Base-by-base conservation (phyloP, 169 alveolate genomes). In the Cryptosporidium sp. region DNA sequence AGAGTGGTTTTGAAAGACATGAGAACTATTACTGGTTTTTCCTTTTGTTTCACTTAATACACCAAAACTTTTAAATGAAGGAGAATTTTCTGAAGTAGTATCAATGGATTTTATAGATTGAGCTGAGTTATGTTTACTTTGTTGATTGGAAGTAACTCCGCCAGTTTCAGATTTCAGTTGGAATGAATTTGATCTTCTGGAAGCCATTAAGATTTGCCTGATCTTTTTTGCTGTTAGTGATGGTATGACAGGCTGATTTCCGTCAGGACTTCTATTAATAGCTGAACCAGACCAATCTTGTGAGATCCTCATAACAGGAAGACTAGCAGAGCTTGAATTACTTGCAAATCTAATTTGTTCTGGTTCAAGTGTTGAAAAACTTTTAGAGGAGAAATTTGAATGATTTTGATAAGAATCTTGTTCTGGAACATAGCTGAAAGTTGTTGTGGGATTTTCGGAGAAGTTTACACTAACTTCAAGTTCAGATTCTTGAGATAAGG, bases 201-300 rank as follows among this genome's bases (percentile, higher is more conserved):
- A 80, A 29, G 89, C 89, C 73, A 80, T 35, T 33, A 80, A 65
- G 37, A 80, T 42, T 44, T 65, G 89, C n/a, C 89, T 21, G 29
- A 80, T 80, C 51, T 80, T 80, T 29, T 45, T 61, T 26, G 75
- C 39, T 9, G 89, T 58, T 10, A 80, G 33, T 3, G 89, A 80
- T 3, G 89, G 89, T 21, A 80, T 80, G 6, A 80, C 35, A 6
- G 48, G 61, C 39, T 37, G 37, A 31, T 31, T 45, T 8, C 12
- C 80, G 5, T 53, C 89, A 45, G 33, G 14, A 29, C 33, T 48
- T 10, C 67, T 29, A 23, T 53, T 67, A 42, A 45, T 2, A n/a
- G n/a, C 51, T 10, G 39, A 21, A 2, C 60, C 51, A 8, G 73
- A 48, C 89, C 89, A 80, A n/a, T 80, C 89, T n/a, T 80, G 89